These are phyloP conservation scores for Lepraria neglecta DNA, from an alignment of 495 filamentous ascomycete species.

Conservation along the genomic window DNA sequence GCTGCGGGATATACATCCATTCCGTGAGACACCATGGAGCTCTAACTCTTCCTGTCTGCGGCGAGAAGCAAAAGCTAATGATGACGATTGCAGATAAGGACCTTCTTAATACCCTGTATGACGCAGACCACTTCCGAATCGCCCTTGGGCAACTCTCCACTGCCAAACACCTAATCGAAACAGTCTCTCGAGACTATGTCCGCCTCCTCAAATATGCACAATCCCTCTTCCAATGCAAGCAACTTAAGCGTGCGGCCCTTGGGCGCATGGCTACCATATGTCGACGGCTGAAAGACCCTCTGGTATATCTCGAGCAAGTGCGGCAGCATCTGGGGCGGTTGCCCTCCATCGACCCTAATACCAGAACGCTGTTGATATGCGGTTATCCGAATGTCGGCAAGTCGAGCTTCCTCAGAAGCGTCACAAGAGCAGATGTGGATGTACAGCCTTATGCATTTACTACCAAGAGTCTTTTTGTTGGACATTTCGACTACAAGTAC, in stretches of 20 bases:
- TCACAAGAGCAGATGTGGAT: slow-evolving; percentile 93
- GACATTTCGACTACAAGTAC: slow-evolving; percentile 98
- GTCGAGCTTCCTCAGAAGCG: slow-evolving; percentile 83
- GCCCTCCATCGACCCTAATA: slow-evolving; percentile 95
- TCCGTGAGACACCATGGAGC: slow-evolving; percentile 52
- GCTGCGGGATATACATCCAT: slow-evolving; percentile 94
- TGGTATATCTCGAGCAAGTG: slow-evolving; percentile 95
- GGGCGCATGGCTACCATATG: slow-evolving; percentile 97
- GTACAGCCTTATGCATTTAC: slow-evolving; percentile 99
- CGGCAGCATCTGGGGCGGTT: slow-evolving; percentile 95
- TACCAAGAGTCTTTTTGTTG: slow-evolving; percentile 94
- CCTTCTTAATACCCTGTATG: slow-evolving; percentile 78
- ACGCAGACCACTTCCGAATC: slow-evolving; percentile 97
- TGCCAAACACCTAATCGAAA: slow-evolving; percentile 93
- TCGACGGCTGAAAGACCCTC: slow-evolving; percentile 84
- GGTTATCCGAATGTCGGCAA: slow-evolving; percentile 98
- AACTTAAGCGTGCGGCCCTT: slow-evolving; percentile 80
- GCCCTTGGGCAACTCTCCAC: slow-evolving; percentile 93
- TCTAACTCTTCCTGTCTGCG: slow-evolving; percentile 26
- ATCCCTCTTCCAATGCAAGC: slow-evolving; percentile 91
- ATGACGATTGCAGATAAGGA: slow-evolving; percentile 54
- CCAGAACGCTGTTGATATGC: slow-evolving; percentile 87
- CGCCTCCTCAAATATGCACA: slow-evolving; percentile 93
- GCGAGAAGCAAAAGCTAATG: slow-evolving; percentile 1
- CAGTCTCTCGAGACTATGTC: slow-evolving; percentile 88